Conservation (phyloP, 345 rosid genomes). For the Boechera stricta region DNA sequence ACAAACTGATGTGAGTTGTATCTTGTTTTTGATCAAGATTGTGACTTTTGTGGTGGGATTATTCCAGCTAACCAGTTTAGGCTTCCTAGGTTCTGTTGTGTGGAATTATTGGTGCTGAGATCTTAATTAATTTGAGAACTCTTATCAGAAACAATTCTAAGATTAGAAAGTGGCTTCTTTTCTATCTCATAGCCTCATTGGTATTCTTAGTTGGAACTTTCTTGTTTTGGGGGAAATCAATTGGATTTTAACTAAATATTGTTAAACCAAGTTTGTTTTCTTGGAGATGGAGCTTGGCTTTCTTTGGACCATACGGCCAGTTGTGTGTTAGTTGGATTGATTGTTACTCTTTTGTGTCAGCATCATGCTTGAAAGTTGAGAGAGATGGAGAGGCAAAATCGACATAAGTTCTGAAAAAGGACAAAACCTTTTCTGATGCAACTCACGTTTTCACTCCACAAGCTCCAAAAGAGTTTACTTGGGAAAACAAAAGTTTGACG, state of each 20-base stretch:
- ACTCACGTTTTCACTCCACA: constrained; percentile 22
- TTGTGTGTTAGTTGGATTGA: constrained; percentile 28
- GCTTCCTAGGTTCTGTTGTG: constrained; percentile 22
- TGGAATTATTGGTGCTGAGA: constrained; percentile 26
- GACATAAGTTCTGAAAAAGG: constrained; percentile 35
- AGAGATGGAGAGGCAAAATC: constrained; percentile 21
- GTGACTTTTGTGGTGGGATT: constrained; percentile 28
- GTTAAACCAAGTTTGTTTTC: background rate
- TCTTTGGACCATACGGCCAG: constrained; percentile 40
- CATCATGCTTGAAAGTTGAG: constrained; percentile 32
- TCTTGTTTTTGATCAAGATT: constrained; percentile 19
- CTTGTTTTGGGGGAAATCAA: constrained; percentile 11
- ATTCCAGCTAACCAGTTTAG: background rate
- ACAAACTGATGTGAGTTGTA: constrained; percentile 25
- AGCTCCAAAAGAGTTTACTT: constrained; percentile 42
- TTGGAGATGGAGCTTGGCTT: constrained; percentile 30
- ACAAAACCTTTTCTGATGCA: constrained; percentile 37
- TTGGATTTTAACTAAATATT: constrained; percentile 14
- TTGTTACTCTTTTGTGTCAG: constrained; percentile 31
- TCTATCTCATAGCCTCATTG: background rate
- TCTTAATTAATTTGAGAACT: background rate
- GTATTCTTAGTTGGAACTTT: constrained; percentile 31
- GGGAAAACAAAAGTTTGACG: constrained; percentile 36
- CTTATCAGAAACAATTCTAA: constrained; percentile 10
- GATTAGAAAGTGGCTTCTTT: constrained; percentile 11